Percentiles rank a stretch among this genome's conserved stretches.
Conservation (phyloP, 2,329 filamentous ascomycete species). For the Penicillium sclerotiorum region DNA sequence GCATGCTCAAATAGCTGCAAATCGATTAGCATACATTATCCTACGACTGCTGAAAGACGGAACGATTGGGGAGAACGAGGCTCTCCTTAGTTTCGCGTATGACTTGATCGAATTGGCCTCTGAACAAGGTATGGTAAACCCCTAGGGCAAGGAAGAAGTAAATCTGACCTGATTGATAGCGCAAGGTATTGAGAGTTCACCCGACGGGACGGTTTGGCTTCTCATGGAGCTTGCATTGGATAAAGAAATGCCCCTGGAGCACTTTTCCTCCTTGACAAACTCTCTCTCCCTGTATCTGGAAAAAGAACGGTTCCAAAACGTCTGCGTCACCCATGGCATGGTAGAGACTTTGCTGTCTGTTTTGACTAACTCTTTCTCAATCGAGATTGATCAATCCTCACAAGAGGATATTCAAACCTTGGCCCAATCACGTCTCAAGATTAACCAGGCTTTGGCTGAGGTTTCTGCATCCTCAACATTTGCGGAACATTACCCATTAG, state of each 20-base stretch:
- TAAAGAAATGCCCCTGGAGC: constrained; percentile 28
- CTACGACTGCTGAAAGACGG: constrained; percentile 38
- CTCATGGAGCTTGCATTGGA: constrained; percentile 37
- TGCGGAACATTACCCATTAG: constrained; percentile 41
- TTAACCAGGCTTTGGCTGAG: constrained; percentile 46
- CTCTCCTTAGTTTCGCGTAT: constrained; percentile 40
- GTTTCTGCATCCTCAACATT: constrained; percentile 44
- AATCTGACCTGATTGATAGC: constrained; percentile 22
- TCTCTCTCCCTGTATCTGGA: constrained; percentile 39
- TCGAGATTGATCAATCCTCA: constrained; percentile 28
- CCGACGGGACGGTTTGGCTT: constrained; percentile 38
- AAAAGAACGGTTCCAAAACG: constrained; percentile 41
- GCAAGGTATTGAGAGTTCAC: constrained; percentile 37
- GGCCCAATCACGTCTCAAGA: constrained; percentile 38
- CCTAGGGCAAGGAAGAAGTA: neutral
- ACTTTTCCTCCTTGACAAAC: constrained; percentile 36
- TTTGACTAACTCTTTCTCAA: constrained; percentile 34
- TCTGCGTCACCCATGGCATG: constrained; percentile 36
- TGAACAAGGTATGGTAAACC: constrained; percentile 39
- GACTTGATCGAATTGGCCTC: constrained; percentile 44
- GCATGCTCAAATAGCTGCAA: constrained; percentile 40
- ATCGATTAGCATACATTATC: constrained; percentile 40
- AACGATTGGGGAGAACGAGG: constrained; percentile 33
- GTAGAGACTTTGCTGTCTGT: constrained; percentile 38
- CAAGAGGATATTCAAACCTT: constrained; percentile 39